Evolutionary conservation across 352 stramenopile genomes (phyloP).

Genomic region (Phytophthora pseudosyringae): DNA sequence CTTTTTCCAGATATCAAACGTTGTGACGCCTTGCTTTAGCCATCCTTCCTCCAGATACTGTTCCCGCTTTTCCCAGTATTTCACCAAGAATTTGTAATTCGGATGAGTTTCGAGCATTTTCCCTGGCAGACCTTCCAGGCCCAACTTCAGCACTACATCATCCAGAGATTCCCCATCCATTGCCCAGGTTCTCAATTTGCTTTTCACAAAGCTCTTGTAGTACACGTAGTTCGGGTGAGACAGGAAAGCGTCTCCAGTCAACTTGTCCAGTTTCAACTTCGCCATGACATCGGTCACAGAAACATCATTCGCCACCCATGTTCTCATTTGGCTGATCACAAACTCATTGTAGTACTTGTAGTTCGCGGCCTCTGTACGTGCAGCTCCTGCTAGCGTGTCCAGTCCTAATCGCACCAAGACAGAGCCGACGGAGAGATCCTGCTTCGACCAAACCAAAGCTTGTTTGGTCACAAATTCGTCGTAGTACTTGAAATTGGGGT

Average conservation of each 20-base stretch:
- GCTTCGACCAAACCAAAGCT: too few species aligned
- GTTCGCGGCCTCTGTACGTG: too few species aligned
- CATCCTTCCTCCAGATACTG: slow-evolving; percentile 4
- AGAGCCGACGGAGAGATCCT: too few species aligned
- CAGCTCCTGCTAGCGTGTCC: too few species aligned
- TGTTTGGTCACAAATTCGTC: too few species aligned
- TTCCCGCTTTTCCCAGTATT: background rate
- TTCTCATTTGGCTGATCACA: slow-evolving; percentile 3
- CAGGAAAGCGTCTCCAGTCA: slow-evolving; percentile 1
- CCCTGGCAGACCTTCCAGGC: background rate
- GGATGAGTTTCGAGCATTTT: background rate
- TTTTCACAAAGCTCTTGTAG: slow-evolving; percentile 14
- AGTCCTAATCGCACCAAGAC: too few species aligned
- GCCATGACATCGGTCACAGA: slow-evolving; percentile 6
- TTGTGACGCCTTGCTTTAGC: slow-evolving; percentile 7
- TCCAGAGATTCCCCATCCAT: background rate
- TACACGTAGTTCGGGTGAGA: slow-evolving; percentile 14
- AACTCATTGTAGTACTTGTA: too few species aligned
- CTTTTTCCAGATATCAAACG: slow-evolving; percentile 15
- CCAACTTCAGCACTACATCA: slow-evolving; percentile 4
- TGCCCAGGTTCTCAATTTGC: slow-evolving; percentile 15
- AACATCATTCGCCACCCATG: background rate
- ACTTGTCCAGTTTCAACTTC: slow-evolving; percentile 10
- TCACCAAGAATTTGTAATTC: slow-evolving; percentile 8
- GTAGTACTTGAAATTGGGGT: too few species aligned